Evolutionary conservation across 805 yeast species (phyloP).

Genomic region (Monosporozyma aerobia): DNA sequence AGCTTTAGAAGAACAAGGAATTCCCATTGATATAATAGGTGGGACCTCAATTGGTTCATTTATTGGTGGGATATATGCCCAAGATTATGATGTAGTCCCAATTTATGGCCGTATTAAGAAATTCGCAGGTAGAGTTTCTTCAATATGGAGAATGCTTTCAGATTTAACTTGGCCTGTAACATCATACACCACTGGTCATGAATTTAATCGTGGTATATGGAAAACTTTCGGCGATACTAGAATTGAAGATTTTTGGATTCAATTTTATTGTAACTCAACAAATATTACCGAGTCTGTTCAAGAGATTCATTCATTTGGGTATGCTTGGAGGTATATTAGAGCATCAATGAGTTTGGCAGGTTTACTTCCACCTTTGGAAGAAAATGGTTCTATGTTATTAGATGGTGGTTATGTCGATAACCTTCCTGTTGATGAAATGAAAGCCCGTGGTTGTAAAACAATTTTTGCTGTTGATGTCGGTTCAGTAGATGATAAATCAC

Average conservation of each 20-base stretch:
- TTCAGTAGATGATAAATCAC: slow-evolving; percentile 82
- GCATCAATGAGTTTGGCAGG: slow-evolving; percentile 98
- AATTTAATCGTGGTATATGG: slow-evolving; percentile 96
- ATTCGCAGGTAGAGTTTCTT: slow-evolving; percentile 72
- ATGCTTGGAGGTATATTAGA: slow-evolving; percentile 89
- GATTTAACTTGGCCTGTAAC: slow-evolving; percentile 92
- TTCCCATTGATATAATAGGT: slow-evolving; percentile 89
- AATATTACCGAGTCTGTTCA: slow-evolving; percentile 89
- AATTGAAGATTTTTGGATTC: slow-evolving; percentile 94
- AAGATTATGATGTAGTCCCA: slow-evolving; percentile 84
- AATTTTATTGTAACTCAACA: slow-evolving; percentile 82
- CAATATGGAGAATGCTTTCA: slow-evolving; percentile 73
- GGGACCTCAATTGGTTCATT: slow-evolving; percentile 96
- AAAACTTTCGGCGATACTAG: slow-evolving; percentile 85
- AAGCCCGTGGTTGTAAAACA: slow-evolving; percentile 72
- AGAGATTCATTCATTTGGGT: slow-evolving; percentile 89
- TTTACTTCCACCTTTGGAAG: slow-evolving; percentile 72
- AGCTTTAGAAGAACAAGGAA: slow-evolving; percentile 84
- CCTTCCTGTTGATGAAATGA: slow-evolving; percentile 88
- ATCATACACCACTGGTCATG: slow-evolving; percentile 94
- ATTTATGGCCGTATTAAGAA: slow-evolving; percentile 84
- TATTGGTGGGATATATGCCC: slow-evolving; percentile 90
- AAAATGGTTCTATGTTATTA: slow-evolving; percentile 81
- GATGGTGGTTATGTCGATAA: slow-evolving; percentile 97
- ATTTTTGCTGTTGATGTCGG: slow-evolving; percentile 95